Base-by-base conservation (phyloP, 2,329 filamentous ascomycete species). In the Alternaria brassicae region DNA sequence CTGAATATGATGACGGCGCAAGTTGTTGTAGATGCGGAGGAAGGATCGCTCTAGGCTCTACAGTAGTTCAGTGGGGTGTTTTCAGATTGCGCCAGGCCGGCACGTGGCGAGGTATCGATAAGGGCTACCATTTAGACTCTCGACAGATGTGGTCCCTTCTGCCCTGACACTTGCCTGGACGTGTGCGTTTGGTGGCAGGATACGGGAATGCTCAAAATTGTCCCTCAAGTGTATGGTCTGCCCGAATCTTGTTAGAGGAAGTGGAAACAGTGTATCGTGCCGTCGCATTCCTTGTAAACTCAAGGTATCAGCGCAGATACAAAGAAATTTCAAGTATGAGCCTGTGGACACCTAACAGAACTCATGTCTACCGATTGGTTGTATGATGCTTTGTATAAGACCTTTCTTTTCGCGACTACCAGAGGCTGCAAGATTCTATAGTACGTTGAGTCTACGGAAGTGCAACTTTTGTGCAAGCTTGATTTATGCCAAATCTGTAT, bases 21-120 rank as follows among this genome's bases (percentile, higher is more conserved):
- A 21, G 44, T n/a, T 36, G 28, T 32, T 34, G 19, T n/a, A 48
- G 44, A 23, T 12, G 28, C 28, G 30, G 44, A 48, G 30, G 28
- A 34, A 48, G 28, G 44, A 34, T 32, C 30, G 30, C 44, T 34
- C 13, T 23, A 32, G 44, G 28, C 30, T 47, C 30, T 48, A n/a
- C n/a, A n/a, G n/a, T n/a, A 48, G 44, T 36, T 48, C 32, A 48
- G 44, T 48, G 44, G 44, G 44, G 44, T 36, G 30, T 13, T 13
- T 32, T 1, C 44, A 48, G 30, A 48, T 48, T 34, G 44, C 44
- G 30, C 44, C 32, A 34, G 44, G 2, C 28, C 32, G 30, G 34
- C 32, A 50, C 32, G 32, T 50, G 48, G 48, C 21, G 21, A 50
- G 48, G n/a, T 50, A 50, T 50, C 48, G 48, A 50, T 50, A 50